Conservation (phyloP, 2,329 filamentous ascomycete species). For the Colletotrichum cuscutae region DNA sequence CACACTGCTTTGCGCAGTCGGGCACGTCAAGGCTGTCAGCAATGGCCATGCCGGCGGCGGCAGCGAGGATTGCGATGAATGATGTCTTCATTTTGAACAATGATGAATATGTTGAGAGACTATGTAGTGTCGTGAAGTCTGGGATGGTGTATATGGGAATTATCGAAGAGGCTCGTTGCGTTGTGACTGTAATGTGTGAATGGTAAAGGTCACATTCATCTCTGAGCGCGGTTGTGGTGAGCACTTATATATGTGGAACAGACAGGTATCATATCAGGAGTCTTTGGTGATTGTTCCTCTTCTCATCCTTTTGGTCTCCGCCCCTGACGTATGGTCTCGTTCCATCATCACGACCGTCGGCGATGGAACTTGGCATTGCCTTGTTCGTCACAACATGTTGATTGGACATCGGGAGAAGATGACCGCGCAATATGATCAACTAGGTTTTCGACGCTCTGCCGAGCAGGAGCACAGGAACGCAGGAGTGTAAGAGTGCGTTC, state of each 20-base stretch:
- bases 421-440: conserved; percentile 6
- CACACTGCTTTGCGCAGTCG: conserved; percentile 30
- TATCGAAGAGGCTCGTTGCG: neutral
- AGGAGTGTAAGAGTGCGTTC: neutral
- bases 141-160: neutral
- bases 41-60: conserved; percentile 9
- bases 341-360: neutral
- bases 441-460: conserved; percentile 8
- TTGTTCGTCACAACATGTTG: neutral
- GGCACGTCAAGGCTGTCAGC: conserved; percentile 24
- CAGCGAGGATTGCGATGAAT: conserved; percentile 16
- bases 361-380: neutral
- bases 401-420: neutral
- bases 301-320: neutral
- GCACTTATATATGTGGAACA: neutral
- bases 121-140: neutral
- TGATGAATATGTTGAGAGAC: neutral
- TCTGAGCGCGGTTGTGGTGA: neutral
- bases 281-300: neutral
- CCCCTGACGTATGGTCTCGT: neutral
- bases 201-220: neutral
- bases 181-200: neutral
- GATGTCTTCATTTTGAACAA: conserved; percentile 23
- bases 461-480: conserved; percentile 9
- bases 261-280: neutral